Base-by-base conservation (phyloP, 768 basidiomycete genomes). In the Tephrocybe sp. region DNA sequence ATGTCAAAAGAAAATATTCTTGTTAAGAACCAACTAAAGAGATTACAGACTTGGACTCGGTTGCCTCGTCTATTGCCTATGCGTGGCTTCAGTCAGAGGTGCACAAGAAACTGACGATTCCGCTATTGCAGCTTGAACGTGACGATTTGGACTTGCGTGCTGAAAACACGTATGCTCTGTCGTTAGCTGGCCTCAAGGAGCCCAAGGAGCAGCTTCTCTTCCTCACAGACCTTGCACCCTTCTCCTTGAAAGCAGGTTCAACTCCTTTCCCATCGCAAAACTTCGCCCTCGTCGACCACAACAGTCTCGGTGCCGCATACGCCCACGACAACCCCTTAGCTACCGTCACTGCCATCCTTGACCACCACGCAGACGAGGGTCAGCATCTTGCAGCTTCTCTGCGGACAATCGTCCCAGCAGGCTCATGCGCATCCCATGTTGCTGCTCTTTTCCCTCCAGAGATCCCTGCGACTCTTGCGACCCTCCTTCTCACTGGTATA, bases 201-300 rank as follows among this genome's bases (percentile, higher is more conserved):
- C 72, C 79, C 26, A 66, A 71, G 23, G 70, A 75, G 9, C 74
- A 84, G 50, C 73, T 96, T 2, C 74, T 95, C 24, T 85, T 83
- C 51, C 65, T 85, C 17, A 80, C 81, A 50, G 90, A 95, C 58
- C 50, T 93, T n/a, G 70, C 79, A 0, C 57, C 65, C 7, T 59
- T 74, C n/a, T 47, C 45, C 30, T 23, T 53, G 24, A 48, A 38
- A 24, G 18, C 8, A 14, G 39, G 45, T 3, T 20, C 30, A 11
- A 48, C 65, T 39, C 66, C 78, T 1, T 75, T 78, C 52, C 79
- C 81, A 0, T 81, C 80, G 4, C 73, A 75, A 14, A 74, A 69
- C 5, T 91, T 91, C 61, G 89, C 84, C 0, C 77, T 99, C 15
- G 93, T 98, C 38, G 97, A 99, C 67, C 95, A 98, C 68, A 99